These are phyloP conservation scores for Cydonia oblonga DNA, from an alignment of 331 rosid species.

Conservation along the genomic window DNA sequence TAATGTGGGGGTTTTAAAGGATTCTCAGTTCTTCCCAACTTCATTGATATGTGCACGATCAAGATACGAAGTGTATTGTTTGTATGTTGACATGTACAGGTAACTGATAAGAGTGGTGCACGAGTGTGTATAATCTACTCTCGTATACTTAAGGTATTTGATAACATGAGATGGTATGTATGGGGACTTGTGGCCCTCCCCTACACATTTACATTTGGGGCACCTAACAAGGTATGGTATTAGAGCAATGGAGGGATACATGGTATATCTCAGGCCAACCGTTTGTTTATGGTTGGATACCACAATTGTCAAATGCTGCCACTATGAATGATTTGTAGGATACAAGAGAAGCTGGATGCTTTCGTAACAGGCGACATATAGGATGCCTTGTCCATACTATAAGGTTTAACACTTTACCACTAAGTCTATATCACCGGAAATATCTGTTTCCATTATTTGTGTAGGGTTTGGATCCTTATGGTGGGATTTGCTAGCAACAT, in stretches of 20 bases:
- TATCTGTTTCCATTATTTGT: background rate
- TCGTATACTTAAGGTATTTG: background rate
- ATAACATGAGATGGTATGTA: background rate
- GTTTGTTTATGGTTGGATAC: background rate
- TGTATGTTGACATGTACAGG: background rate
- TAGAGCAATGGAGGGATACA: too few species aligned
- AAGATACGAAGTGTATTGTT: background rate
- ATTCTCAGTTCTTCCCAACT: background rate
- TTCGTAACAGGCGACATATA: background rate
- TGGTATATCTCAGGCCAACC: background rate
- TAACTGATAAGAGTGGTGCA: background rate
- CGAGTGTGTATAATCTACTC: background rate
- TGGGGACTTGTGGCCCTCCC: background rate
- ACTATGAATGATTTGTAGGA: background rate
- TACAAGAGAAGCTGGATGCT: background rate
- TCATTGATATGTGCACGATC: background rate
- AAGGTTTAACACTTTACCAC: background rate
- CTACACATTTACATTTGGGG: background rate
- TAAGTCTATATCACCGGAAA: background rate
- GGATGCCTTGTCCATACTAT: background rate
- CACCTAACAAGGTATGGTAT: background rate
- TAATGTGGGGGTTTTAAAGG: background rate
- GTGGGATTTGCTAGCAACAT: background rate
- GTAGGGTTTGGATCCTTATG: background rate
- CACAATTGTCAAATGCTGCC: background rate